Conservation (phyloP, 768 basidiomycete genomes). For the Tephrocybe sp. region DNA sequence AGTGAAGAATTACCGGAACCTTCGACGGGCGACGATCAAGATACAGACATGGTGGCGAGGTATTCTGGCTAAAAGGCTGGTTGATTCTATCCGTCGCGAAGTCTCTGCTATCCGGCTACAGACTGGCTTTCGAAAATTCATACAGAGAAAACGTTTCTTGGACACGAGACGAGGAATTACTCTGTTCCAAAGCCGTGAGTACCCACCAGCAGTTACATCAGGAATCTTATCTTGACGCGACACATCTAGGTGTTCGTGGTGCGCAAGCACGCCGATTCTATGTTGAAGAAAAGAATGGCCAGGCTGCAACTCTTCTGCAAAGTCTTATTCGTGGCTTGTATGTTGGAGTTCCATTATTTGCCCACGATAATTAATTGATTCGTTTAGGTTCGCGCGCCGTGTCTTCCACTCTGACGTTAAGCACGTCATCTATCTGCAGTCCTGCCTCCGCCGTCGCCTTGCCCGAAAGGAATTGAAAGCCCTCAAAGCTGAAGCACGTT, state of each 20-base stretch:
- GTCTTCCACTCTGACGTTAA: slow-evolving; percentile 58
- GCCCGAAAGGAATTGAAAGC: slow-evolving; percentile 84
- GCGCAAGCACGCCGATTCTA: slow-evolving; percentile 63
- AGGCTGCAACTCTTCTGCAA: slow-evolving; percentile 77
- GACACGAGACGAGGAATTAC: slow-evolving; percentile 62
- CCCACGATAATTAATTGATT: slow-evolving; percentile 7
- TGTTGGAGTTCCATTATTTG: slow-evolving; percentile 32
- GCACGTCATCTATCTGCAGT: slow-evolving; percentile 84
- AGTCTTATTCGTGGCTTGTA: slow-evolving; percentile 88
- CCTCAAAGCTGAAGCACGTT: slow-evolving; percentile 90
- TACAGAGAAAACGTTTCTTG: slow-evolving; percentile 73
- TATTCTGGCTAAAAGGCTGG: slow-evolving; percentile 72
- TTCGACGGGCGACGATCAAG: slow-evolving; percentile 73
- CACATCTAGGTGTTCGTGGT: slow-evolving; percentile 67
- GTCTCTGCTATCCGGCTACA: slow-evolving; percentile 79
- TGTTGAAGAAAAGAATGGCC: slow-evolving; percentile 50
- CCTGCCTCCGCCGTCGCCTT: slow-evolving; percentile 84
- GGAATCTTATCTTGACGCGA: neutral
- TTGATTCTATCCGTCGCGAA: slow-evolving; percentile 69
- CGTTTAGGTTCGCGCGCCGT: slow-evolving; percentile 52
- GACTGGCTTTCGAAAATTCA: slow-evolving; percentile 62
- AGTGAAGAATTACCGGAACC: slow-evolving; percentile 70
- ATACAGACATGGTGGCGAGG: slow-evolving; percentile 97
- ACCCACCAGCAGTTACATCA: neutral
- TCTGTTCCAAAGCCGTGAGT: slow-evolving; percentile 85